phyloP scores from a whole-genome alignment of 129 eudicot species.

The Ambrosia trifida region DNA sequence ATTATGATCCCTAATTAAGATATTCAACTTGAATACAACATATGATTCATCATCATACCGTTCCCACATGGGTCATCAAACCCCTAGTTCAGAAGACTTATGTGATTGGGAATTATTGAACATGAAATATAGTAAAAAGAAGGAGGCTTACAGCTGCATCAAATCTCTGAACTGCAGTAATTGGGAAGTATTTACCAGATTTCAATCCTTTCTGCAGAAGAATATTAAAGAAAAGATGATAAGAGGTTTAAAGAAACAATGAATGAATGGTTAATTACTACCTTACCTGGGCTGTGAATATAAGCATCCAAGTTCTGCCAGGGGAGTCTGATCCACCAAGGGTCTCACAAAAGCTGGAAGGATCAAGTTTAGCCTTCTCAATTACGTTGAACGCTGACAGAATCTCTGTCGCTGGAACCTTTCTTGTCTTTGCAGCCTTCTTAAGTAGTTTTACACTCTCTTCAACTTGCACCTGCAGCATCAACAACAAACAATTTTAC shows the following conservation, averaged over 20 bases:
- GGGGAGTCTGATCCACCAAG: slow-evolving; percentile 93
- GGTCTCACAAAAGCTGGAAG: slow-evolving; percentile 75
- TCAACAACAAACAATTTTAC: not conserved
- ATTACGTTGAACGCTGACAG: slow-evolving; percentile 60
- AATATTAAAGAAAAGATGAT: not conserved
- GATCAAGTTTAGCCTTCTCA: slow-evolving; percentile 89
- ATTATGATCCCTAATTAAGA: no score
- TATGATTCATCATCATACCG: no score
- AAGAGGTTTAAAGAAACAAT: not conserved
- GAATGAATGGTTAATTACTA: slow-evolving; percentile 30
- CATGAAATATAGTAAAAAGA: not conserved
- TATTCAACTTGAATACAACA: no score
- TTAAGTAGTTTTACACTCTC: slow-evolving; percentile 70
- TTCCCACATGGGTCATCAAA: no score
- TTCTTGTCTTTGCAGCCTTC: slow-evolving; percentile 87
- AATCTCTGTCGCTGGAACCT: slow-evolving; percentile 59
- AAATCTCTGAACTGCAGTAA: slow-evolving; percentile 95
- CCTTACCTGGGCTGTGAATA: slow-evolving; percentile 88
- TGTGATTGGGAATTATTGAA: no score
- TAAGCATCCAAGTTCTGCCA: slow-evolving; percentile 98
- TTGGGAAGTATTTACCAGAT: slow-evolving; percentile 79
- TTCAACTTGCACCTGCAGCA: slow-evolving; percentile 83
- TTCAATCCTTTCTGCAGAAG: slow-evolving; percentile 52
- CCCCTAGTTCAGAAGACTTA: no score
- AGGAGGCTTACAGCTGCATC: slow-evolving; percentile 87